Evolutionary conservation across 441 rosid species (phyloP).

Genomic region (Corymbia calophylla): DNA sequence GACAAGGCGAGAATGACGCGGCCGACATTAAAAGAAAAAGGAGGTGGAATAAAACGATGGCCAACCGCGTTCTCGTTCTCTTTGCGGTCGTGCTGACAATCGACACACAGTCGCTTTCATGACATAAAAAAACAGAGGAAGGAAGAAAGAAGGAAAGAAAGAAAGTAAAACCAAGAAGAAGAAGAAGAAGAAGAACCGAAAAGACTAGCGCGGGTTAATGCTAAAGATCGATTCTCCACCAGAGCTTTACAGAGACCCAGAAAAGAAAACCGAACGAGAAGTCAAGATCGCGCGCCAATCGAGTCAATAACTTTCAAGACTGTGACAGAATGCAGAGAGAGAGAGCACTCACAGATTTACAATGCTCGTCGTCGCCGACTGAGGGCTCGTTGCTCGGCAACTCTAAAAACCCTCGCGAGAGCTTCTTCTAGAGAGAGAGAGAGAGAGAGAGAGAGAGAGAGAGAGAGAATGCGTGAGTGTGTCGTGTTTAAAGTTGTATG

Average conservation of each 20-base stretch:
- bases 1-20: background rate
- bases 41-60: background rate
- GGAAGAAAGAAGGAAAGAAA: background rate
- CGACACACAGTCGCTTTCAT: background rate
- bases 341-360: background rate
- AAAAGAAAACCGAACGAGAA: background rate
- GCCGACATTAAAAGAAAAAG: background rate
- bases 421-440: background rate
- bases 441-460: background rate
- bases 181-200: background rate
- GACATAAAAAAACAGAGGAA: background rate
- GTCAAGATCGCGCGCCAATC: background rate
- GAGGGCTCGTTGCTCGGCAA: background rate
- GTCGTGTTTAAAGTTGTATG: background rate
- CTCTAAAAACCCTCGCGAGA: background rate
- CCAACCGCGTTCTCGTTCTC: background rate
- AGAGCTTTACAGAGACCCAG: background rate
- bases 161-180: background rate
- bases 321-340: background rate
- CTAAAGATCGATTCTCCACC: background rate
- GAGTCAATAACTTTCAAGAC: background rate
- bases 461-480: background rate
- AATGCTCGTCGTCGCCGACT: background rate
- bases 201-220: background rate
- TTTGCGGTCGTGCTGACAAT: background rate